phyloP scores from a whole-genome alignment of 805 yeast species.

The Suhomyces tanzawaensis region DNA sequence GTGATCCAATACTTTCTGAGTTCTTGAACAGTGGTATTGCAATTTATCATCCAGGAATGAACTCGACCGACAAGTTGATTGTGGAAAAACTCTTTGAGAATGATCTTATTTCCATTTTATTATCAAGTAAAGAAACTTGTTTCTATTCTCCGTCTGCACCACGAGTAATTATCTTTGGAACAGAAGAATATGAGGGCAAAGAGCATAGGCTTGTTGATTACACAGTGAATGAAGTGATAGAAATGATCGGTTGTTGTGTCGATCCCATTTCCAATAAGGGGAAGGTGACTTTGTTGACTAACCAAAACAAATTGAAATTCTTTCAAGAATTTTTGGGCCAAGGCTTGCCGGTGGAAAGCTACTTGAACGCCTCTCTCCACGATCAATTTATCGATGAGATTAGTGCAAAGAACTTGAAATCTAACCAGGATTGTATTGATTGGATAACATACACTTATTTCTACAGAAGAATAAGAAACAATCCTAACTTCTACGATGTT shows the following conservation, averaged over 20 bases:
- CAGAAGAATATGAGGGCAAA: conserved; percentile 66
- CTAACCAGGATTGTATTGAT: conserved; percentile 84
- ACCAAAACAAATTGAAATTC: conserved; percentile 52
- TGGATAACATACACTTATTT: conserved; percentile 85
- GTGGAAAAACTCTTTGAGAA: conserved; percentile 51
- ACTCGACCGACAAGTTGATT: conserved; percentile 47
- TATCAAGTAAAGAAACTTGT: conserved; percentile 61
- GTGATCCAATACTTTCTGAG: conserved; percentile 46
- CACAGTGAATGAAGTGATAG: conserved; percentile 58
- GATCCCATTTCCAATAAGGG: conserved; percentile 22
- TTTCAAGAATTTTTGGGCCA: conserved; percentile 70
- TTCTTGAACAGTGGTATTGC: conserved; percentile 63
- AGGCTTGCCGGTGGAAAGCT: conserved; percentile 83
- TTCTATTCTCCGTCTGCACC: conserved; percentile 50
- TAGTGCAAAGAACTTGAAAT: conserved; percentile 57
- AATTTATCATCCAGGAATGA: conserved; percentile 57
- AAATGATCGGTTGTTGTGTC: conserved; percentile 57
- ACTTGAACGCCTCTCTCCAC: conserved; percentile 51
- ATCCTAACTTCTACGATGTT: conserved; percentile 89
- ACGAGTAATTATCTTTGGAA: conserved; percentile 64
- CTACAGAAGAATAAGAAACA: conserved; percentile 73
- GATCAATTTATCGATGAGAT: conserved; percentile 76
- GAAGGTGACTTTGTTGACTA: conserved; percentile 56
- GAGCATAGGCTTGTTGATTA: conserved; percentile 73
- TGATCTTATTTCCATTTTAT: conserved; percentile 53